A percentile compares a stretch with the other conserved stretches of the same genome.
These are phyloP conservation scores for Nothophaeocryptopus gaeumannii DNA, from an alignment of 2,329 filamentous ascomycete species.

Conservation along the genomic window DNA sequence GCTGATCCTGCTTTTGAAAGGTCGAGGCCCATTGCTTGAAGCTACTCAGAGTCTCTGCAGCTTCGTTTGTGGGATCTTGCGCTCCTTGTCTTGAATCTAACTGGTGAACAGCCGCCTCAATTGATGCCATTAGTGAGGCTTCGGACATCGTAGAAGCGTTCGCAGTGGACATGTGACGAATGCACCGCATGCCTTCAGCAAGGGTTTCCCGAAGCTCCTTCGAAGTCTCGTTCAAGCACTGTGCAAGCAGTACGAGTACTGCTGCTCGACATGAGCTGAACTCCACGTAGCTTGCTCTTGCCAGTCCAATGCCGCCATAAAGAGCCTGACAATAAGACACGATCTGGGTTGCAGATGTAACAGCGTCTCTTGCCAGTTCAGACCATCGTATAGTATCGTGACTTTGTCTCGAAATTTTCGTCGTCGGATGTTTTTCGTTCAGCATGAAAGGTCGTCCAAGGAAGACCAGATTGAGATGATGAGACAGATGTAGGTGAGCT, in stretches of 20 bases:
- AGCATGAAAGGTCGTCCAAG: constrained; percentile 21
- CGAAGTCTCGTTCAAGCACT: constrained; percentile 30
- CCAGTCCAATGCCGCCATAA: constrained; percentile 29
- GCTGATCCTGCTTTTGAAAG: constrained; percentile 9
- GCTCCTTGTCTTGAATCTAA: constrained; percentile 9
- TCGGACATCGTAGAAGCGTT: constrained; percentile 36
- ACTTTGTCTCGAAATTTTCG: not conserved
- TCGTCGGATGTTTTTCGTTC: not conserved
- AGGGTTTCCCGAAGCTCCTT: constrained; percentile 26
- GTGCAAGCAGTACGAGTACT: constrained; percentile 36
- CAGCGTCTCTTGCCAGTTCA: constrained; percentile 28
- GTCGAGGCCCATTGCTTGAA: constrained; percentile 15
- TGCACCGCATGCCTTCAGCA: constrained; percentile 31
- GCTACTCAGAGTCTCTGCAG: constrained; percentile 12
- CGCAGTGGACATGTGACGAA: constrained; percentile 33
- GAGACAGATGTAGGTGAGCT: constrained; percentile 14
- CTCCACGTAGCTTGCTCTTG: constrained; percentile 37
- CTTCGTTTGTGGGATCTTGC: constrained; percentile 3
- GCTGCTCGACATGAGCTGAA: constrained; percentile 39
- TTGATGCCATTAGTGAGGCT: constrained; percentile 32
- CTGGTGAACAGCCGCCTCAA: constrained; percentile 26
- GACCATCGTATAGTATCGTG: constrained; percentile 8
- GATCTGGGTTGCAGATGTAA: constrained; percentile 30
- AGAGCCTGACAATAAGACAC: constrained; percentile 29
- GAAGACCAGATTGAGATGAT: constrained; percentile 17